A percentile compares a stretch with the other conserved stretches of the same genome.
phyloP scores from a whole-genome alignment of 1,284 basidiomycete genomes.

The Taiwanofungus camphoratus region DNA sequence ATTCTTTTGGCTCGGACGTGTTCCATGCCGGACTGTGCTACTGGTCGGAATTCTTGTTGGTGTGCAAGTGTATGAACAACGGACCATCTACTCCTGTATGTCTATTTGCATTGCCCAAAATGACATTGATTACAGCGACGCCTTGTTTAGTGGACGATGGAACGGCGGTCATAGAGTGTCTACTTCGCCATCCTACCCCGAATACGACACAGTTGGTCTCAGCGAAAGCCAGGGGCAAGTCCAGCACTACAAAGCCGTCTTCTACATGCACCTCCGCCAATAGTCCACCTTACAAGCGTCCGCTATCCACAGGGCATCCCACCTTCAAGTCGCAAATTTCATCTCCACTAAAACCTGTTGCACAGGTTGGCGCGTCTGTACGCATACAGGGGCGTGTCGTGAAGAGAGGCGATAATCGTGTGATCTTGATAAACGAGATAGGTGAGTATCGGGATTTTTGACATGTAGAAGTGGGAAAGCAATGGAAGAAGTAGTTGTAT shows the following conservation, averaged over 20 bases:
- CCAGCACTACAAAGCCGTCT: conserved; percentile 8
- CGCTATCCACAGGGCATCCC: not conserved
- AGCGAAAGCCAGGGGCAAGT: conserved; percentile 1
- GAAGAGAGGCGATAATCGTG: conserved; percentile 36
- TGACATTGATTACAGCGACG: not conserved
- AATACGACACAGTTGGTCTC: no score
- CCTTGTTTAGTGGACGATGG: conserved; percentile 61
- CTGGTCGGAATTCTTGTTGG: conserved; percentile 62
- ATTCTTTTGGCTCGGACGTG: conserved; percentile 66
- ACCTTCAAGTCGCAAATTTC: conserved; percentile 10
- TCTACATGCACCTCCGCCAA: not conserved
- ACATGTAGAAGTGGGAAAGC: not conserved
- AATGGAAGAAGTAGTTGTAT: no score
- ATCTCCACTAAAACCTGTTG: conserved; percentile 33
- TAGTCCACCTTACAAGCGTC: not conserved
- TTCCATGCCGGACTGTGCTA: conserved; percentile 59
- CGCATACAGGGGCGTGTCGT: conserved; percentile 44
- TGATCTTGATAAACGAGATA: conserved; percentile 39
- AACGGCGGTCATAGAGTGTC: conserved; percentile 62
- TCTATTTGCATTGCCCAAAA: conserved; percentile 6
- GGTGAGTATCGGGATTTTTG: conserved; percentile 20
- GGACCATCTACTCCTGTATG: conserved; percentile 52
- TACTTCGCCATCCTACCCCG: conserved; percentile 31
- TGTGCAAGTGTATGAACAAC: conserved; percentile 51
- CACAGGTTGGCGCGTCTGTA: conserved; percentile 44